phyloP scores from a whole-genome alignment of 345 rosid species.

The Linum usitatissimum region DNA sequence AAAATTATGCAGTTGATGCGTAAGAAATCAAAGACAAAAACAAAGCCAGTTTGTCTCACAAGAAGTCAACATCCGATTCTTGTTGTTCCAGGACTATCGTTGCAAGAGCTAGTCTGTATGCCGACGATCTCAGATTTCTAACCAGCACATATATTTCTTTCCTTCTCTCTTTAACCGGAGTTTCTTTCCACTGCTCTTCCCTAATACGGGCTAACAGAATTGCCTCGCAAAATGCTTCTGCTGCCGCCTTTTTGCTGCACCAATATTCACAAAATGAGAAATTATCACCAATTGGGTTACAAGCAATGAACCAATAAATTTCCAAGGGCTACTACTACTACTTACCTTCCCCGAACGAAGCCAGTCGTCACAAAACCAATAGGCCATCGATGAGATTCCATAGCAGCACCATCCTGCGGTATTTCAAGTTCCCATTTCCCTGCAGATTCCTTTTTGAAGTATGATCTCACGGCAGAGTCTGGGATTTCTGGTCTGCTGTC shows the following conservation, averaged over 20 bases:
- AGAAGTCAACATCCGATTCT: slow-evolving; percentile 36
- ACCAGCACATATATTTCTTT: slow-evolving; percentile 67
- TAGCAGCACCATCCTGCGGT: slow-evolving; percentile 34
- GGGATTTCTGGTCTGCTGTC: slow-evolving; percentile 42
- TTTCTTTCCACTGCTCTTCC: slow-evolving; percentile 58
- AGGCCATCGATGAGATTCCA: slow-evolving; percentile 49
- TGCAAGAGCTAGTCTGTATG: slow-evolving; percentile 74
- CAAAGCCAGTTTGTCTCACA: too few species aligned
- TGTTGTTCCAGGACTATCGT: slow-evolving; percentile 55
- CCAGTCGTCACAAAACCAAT: slow-evolving; percentile 84
- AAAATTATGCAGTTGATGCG: too few species aligned
- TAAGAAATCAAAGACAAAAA: too few species aligned
- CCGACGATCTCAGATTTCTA: slow-evolving; percentile 69
- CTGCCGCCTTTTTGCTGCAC: slow-evolving; percentile 59
- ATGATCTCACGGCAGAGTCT: slow-evolving; percentile 41
- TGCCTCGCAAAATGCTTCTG: slow-evolving; percentile 62
- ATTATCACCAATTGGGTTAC: neutral
- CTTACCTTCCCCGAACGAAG: slow-evolving; percentile 72
- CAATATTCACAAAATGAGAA: neutral
- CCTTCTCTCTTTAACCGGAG: slow-evolving; percentile 35
- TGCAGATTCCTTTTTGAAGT: slow-evolving; percentile 43
- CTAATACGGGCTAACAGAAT: slow-evolving; percentile 48
- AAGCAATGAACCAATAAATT: neutral
- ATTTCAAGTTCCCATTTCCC: slow-evolving; percentile 63
- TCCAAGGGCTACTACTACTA: neutral